Base-by-base conservation (phyloP, 2,329 filamentous ascomycete species). In the Stagonosporopsis tanaceti region DNA sequence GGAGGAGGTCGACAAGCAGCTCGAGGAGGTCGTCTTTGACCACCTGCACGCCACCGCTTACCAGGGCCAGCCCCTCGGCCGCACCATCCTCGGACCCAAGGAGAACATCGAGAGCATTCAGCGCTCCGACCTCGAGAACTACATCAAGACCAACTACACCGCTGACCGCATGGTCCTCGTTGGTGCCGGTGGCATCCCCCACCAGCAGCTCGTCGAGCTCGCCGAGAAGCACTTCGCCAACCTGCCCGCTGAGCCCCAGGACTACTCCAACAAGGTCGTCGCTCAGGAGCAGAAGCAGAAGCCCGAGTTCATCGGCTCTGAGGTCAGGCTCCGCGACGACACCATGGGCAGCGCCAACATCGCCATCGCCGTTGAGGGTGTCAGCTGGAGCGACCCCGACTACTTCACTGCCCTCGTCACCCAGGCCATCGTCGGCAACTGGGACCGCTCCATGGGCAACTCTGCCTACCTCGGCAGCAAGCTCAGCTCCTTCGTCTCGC, bases 71-170 rank as follows among this genome's bases (percentile, higher is more conserved):
- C 90, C 95, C 62, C 88, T 99, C 59, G 95, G 95, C 80, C 93
- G 95, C 78, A 99, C 95, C 71, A 99, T 99, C 79, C 88, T 99
- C 65, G 95, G 95, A 69, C 95, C 95, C 69, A 93, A 93, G 82
- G 89, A 99, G 85, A 99, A 99, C 87, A 99, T 99, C 80, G 88
- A 93, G 79, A 93, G 90, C 80, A 99, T 99, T 82, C 89, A 90
- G 80, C 90, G 93, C 74, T 87, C 92, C 73, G 94, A 99, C 81
- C 86, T 99, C 69, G 83, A 85, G 79, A 91, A 91, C 84, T 99
- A 99, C 84, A 98, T 99, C 87, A 97, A 96, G 87, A 95, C 87
- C 83, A 99, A 99, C 88, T 99, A 99, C 87, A 97, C 93, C 57
- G 94, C 95, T 67, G 95, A 99, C 83, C 93, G 96, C 80, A 99